phyloP scores from a whole-genome alignment of 768 basidiomycete genomes.

The Leucocoprinus sp. region DNA sequence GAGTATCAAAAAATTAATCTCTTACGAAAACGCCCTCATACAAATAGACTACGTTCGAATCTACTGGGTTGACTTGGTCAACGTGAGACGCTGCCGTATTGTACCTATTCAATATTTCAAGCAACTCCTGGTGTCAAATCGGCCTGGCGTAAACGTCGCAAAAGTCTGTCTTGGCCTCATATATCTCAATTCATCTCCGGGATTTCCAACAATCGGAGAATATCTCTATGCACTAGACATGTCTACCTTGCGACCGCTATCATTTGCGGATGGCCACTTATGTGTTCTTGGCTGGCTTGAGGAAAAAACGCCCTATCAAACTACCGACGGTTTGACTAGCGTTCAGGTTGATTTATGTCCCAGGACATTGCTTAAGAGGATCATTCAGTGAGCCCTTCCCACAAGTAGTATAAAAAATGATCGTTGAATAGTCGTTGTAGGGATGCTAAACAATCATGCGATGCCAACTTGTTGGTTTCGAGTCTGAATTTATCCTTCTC shows the following conservation, averaged over 20 bases:
- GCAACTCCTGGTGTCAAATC: conserved; percentile 35
- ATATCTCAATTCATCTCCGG: conserved; percentile 27
- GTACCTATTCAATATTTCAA: conserved; percentile 43
- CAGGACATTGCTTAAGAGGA: not conserved
- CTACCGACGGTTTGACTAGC: conserved; percentile 18
- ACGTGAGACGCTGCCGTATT: conserved; percentile 47
- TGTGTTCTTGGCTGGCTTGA: conserved; percentile 56
- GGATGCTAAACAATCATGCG: conserved; percentile 18
- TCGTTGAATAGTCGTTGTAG: not conserved
- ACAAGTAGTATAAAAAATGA: not conserved
- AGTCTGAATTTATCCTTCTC: conserved; percentile 63
- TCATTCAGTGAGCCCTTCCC: not conserved
- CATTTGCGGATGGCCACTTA: conserved; percentile 47
- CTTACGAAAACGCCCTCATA: not conserved
- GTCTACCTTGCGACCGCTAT: conserved; percentile 38
- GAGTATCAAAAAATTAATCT: not conserved
- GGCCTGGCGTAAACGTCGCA: conserved; percentile 41
- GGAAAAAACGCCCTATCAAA: conserved; percentile 34
- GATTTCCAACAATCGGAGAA: conserved; percentile 45
- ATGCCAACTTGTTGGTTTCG: conserved; percentile 51
- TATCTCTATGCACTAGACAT: conserved; percentile 47
- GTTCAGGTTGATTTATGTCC: not conserved
- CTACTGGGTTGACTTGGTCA: conserved; percentile 54
- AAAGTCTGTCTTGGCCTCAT: conserved; percentile 41
- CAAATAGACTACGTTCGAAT: conserved; percentile 39